Evolutionary conservation across 345 rosid species (phyloP), one percentile per base, ranked within the genome.

Genomic region (Trapa bicornis): DNA sequence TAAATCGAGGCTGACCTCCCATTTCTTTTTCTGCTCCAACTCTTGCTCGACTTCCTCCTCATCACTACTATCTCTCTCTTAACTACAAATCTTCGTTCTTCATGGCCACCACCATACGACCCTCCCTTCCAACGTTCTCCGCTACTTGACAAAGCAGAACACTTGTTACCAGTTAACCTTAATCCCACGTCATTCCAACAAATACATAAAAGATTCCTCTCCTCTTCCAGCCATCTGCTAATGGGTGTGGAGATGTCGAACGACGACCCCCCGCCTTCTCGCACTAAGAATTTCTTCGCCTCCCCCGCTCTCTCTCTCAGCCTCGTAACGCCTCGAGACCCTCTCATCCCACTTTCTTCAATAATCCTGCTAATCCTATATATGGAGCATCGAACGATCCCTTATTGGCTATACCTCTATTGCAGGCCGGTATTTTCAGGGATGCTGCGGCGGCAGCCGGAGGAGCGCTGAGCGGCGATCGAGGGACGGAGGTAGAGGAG

Each of bases 261-360:
- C 53, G 65, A 86, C 67, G 92, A 83, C 69, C 92, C 94, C 13
- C 73, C 84, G 71, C 45, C 65, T 61, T 77, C 85, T 70, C 89
- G 75, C 32, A 84, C 89, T 79, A 91, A 94, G 76, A 93, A 94
- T 75, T 89, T 87, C 86, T 91, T 94, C 62, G 91, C 99, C 62
- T 87, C 99, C 73, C 99, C 99, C 37, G 93, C 97, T 41, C 99
- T 94, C 70, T 94, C 99, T 64, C 97, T 94, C 75, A 83, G 84
- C 58, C 97, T 94, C 72, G 99, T 93, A 80, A 14, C 10, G 4
- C 35, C 65, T 54, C 39, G 35, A 33, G 17, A 22, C 29, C 29
- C 29, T 22, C 29, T 22, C 61, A 45, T 45, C 48, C 48, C 13
- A 11, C 48, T 45, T 11, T 45, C 13, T 45, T 45, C 12, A 45